phyloP scores from a whole-genome alignment of 2,329 filamentous ascomycete genomes.

The Penicillium sp. region DNA sequence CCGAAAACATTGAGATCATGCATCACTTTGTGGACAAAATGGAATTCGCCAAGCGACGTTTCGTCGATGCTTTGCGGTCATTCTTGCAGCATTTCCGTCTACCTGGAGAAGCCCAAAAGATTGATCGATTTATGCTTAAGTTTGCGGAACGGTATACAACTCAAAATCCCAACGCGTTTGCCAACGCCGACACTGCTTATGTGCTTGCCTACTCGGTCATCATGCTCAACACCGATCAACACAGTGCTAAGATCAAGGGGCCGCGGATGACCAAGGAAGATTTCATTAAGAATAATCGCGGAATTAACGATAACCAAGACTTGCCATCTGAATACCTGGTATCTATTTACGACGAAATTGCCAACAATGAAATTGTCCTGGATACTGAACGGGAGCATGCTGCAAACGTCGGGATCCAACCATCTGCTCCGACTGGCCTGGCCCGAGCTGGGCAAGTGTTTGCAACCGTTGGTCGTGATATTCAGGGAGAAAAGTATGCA shows the following conservation, averaged over 20 bases:
- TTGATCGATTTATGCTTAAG: conserved; percentile 98
- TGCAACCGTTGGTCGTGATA: conserved; percentile 85
- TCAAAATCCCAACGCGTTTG: conserved; percentile 95
- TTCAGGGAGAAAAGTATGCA: conserved; percentile 88
- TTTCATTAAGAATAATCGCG: conserved; percentile 98
- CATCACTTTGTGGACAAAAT: conserved; percentile 95
- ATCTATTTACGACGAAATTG: conserved; percentile 90
- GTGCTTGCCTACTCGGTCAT: conserved; percentile 96
- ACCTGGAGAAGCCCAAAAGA: conserved; percentile 96
- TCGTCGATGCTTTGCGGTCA: conserved; percentile 86
- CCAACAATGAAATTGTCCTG: conserved; percentile 86
- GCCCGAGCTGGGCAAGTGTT: conserved; percentile 85
- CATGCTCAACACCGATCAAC: conserved; percentile 91
- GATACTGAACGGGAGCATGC: conserved; percentile 89
- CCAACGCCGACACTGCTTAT: conserved; percentile 96
- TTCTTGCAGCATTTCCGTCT: conserved; percentile 94
- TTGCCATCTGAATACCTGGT: conserved; percentile 89
- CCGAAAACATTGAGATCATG: conserved; percentile 95
- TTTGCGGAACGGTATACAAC: conserved; percentile 95
- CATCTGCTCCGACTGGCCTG: conserved; percentile 65
- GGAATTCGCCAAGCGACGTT: conserved; percentile 88
- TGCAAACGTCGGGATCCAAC: conserved; percentile 69
- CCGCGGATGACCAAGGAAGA: conserved; percentile 93
- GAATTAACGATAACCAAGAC: conserved; percentile 95
- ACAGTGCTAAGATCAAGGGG: conserved; percentile 80